Evolutionary conservation across 2,329 filamentous ascomycete genomes (phyloP).

Genomic region (Rutstroemia sp.): DNA sequence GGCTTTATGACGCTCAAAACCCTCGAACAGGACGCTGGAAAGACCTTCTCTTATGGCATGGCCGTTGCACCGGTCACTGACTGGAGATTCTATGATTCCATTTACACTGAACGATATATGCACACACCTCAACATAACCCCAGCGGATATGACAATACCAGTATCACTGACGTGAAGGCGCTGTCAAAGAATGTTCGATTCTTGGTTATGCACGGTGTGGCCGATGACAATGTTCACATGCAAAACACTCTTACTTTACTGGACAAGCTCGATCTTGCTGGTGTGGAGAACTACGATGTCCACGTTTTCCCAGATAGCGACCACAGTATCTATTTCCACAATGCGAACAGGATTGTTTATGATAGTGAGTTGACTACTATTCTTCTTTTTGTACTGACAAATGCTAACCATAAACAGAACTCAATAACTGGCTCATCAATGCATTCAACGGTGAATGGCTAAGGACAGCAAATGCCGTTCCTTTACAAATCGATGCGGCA

Average conservation of each 20-base stretch:
- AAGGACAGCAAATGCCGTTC: conserved; percentile 29
- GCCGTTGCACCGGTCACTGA: conserved; percentile 98
- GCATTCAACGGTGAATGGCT: conserved; percentile 97
- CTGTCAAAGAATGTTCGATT: conserved; percentile 76
- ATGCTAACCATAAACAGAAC: conserved; percentile 46
- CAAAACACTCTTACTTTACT: conserved; percentile 87
- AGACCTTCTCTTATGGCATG: conserved; percentile 95
- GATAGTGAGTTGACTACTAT: conserved; percentile 60
- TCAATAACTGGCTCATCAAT: conserved; percentile 88
- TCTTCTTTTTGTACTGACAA: background rate
- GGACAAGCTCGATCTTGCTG: conserved; percentile 74
- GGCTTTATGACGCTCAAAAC: conserved; percentile 95
- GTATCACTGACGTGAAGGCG: conserved; percentile 66
- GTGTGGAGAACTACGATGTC: conserved; percentile 89
- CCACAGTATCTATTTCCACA: conserved; percentile 91
- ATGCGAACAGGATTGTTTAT: conserved; percentile 84
- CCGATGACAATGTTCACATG: conserved; percentile 95
- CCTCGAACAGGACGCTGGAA: conserved; percentile 80
- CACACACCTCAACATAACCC: conserved; percentile 80
- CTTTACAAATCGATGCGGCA: conserved; percentile 23
- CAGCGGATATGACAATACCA: conserved; percentile 67
- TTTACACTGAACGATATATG: conserved; percentile 98
- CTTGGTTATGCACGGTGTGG: conserved; percentile 91
- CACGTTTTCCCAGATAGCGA: conserved; percentile 96
- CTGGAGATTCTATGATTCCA: conserved; percentile 90